Conservation (phyloP, 306 rosid genomes). For the Castanea sativa region DNA sequence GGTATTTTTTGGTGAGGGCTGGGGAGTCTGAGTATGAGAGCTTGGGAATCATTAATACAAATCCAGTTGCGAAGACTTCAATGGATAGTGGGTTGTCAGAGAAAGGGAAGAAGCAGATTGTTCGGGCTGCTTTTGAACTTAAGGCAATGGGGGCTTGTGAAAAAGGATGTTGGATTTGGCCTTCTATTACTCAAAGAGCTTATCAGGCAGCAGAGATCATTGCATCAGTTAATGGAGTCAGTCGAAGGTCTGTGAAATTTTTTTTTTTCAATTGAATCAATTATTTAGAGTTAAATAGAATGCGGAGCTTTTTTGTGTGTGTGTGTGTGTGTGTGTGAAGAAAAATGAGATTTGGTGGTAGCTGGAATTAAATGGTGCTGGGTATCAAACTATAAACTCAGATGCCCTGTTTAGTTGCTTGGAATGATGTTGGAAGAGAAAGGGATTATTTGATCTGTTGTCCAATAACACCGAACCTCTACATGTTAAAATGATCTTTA, state of each 20-base stretch:
- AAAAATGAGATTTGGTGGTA: background rate
- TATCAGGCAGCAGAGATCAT: constrained; percentile 92
- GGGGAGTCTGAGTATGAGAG: constrained; percentile 91
- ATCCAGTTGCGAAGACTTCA: constrained; percentile 86
- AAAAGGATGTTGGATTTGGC: constrained; percentile 89
- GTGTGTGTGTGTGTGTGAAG: too few relatives aligned
- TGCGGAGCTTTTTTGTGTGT: background rate
- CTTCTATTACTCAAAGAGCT: constrained; percentile 96
- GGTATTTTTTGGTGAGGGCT: constrained; percentile 88
- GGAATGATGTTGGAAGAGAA: background rate
- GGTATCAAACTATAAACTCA: background rate
- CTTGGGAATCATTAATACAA: constrained; percentile 77
- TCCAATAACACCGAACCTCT: background rate
- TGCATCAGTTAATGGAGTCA: constrained; percentile 71
- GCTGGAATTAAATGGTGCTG: background rate
- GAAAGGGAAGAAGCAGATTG: constrained; percentile 69
- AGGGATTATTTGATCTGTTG: background rate
- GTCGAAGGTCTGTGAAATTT: constrained; percentile 50
- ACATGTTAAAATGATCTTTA: background rate
- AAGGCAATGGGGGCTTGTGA: constrained; percentile 88
- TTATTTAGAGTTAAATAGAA: background rate
- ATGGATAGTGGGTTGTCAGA: constrained; percentile 79
- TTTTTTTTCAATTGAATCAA: background rate
- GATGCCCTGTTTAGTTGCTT: background rate
- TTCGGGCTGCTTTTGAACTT: constrained; percentile 70